Conservation (phyloP, 805 yeast species). For the Clavispora carvajalis region DNA sequence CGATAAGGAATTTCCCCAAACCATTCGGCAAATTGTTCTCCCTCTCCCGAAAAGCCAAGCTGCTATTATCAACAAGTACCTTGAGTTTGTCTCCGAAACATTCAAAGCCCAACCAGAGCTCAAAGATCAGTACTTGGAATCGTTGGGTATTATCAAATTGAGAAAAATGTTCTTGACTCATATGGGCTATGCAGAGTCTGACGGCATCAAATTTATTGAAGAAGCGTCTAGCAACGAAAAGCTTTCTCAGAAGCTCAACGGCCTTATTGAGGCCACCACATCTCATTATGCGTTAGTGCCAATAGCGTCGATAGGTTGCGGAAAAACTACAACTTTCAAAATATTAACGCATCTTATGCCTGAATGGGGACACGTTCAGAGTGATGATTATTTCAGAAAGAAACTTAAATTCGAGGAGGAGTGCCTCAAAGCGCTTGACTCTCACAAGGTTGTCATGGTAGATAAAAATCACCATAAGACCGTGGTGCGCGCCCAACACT, state of each 20-base stretch:
- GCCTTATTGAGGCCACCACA: slow-evolving; percentile 17
- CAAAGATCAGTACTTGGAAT: slow-evolving; percentile 41
- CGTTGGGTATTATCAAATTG: slow-evolving; percentile 69
- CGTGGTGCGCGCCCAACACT: slow-evolving; percentile 63
- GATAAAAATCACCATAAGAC: slow-evolving; percentile 80
- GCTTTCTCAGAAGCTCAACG: slow-evolving; percentile 13
- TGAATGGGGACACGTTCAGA: slow-evolving; percentile 71
- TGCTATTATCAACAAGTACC: slow-evolving; percentile 55
- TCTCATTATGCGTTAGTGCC: slow-evolving; percentile 62
- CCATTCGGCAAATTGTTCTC: slow-evolving; percentile 1
- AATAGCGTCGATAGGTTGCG: slow-evolving; percentile 89
- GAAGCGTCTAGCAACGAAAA: slow-evolving; percentile 33
- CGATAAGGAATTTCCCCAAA: slow-evolving; percentile 28
- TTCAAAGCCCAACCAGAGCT: slow-evolving; percentile 46
- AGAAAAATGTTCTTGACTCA: slow-evolving; percentile 59
- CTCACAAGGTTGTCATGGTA: slow-evolving; percentile 52
- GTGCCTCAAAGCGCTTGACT: slow-evolving; percentile 33
- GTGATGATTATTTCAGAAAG: slow-evolving; percentile 58
- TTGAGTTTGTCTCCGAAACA: slow-evolving; percentile 58
- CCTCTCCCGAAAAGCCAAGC: slow-evolving; percentile 40
- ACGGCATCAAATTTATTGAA: slow-evolving; percentile 55
- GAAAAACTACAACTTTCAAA: slow-evolving; percentile 78
- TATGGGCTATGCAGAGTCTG: slow-evolving; percentile 38
- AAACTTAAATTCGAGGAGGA: slow-evolving; percentile 45
- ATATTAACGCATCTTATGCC: slow-evolving; percentile 54